Evolutionary conservation across 192 early-diverging fungal genomes (phyloP), one percentile per base, ranked within the genome.

Genomic region (Rhizophagus prolifer): DNA sequence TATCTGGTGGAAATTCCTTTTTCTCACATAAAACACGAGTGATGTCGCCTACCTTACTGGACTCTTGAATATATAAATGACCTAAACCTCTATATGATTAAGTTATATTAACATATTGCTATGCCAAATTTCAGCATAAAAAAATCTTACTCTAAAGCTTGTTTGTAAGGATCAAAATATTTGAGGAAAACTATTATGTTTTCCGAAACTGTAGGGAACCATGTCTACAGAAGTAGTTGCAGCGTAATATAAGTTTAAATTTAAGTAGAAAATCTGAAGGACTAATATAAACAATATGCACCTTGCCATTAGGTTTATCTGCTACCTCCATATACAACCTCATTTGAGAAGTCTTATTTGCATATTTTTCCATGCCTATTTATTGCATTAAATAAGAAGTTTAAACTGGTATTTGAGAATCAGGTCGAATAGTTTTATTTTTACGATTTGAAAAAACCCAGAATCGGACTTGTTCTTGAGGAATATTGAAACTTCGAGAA

Each of bases 361-460:
- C 64, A 69, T 65, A 72, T 4, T 73, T 7, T 23, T 83, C 85
- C 84, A 86, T 85, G 5, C 77, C 79, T 83, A 80, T 41, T 31
- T 25, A 5, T 19, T 46, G 91, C 64, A 47, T 23, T n/a, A n/a
- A 41, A 58, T 30, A 36, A 25, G 30, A 25, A 25, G 23, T 67
- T 26, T 47, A 78, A 47, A 44, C 83, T 21, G 85, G 80, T 66
- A 93, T 87, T 19, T 92, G 90, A 25, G 80, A 44, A 77, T 98
- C 95, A 12, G 93, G 92, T 50, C 97, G 89, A 30, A 94, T 79
- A 6, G 97, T 98, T 80, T 92, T 92, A 85, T 99, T 99, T 82
- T 96, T 91, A 9, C 97, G 90, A 28, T 91, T 91, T 21, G 93
- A 91, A 77, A 98, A 84, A 1, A 86, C 85, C 97, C 97, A 99